A percentile compares a stretch with the other conserved stretches of the same genome.
These are phyloP conservation scores for Ceratobasidium sp. DNA, from an alignment of 1,284 basidiomycete species.

Conservation along the genomic window DNA sequence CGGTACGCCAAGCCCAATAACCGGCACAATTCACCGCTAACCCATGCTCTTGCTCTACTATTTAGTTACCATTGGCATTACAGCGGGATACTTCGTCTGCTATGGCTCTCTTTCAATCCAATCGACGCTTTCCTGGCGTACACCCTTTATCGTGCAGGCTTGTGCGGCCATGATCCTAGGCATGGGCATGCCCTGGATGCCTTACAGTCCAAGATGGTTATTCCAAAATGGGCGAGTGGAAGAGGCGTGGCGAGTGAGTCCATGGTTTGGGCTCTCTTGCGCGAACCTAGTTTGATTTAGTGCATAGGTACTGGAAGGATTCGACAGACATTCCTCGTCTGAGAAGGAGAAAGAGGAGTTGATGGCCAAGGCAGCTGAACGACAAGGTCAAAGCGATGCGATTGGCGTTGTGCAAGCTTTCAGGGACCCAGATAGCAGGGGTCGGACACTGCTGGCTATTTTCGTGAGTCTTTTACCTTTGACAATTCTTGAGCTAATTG, in stretches of 20 bases:
- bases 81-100: constrained; percentile 58
- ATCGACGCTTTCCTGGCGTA: constrained; percentile 57
- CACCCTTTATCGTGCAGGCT: constrained; percentile 57
- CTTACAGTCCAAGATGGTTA: constrained; percentile 62
- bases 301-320: constrained; percentile 36
- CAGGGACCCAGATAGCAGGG: constrained; percentile 35
- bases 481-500: background rate
- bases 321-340: constrained; percentile 34
- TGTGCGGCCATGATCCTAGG: constrained; percentile 53
- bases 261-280: constrained; percentile 47
- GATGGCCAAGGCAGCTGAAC: constrained; percentile 30
- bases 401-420: constrained; percentile 39
- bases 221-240: constrained; percentile 53
- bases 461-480: constrained; percentile 57
- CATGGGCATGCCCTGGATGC: constrained; percentile 57
- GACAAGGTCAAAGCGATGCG: constrained; percentile 15
- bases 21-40: background rate
- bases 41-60: background rate
- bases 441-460: constrained; percentile 54
- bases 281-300: constrained; percentile 42
- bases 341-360: constrained; percentile 40
- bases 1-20: constrained; percentile 37
- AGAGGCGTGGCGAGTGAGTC: constrained; percentile 49
- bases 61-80: constrained; percentile 54
- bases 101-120: constrained; percentile 54